Conservation (phyloP, 1,139 yeast genomes). For the Blastobotrys persicus region DNA sequence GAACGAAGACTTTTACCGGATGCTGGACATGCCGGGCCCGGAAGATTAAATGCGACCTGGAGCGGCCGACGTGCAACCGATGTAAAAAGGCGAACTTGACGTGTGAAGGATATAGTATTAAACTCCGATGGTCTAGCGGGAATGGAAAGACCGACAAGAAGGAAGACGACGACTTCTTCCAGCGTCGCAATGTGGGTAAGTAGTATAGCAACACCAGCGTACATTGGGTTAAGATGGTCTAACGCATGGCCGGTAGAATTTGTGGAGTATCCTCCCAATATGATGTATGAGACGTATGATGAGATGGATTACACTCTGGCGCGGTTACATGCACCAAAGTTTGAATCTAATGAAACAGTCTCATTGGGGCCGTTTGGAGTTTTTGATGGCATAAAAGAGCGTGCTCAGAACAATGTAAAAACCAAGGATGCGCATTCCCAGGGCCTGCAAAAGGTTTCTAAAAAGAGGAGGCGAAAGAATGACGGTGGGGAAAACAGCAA, state of each 20-base stretch:
- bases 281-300: slow-evolving; percentile 67
- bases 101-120: slow-evolving; percentile 83
- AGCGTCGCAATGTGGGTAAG: slow-evolving; percentile 54
- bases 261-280: slow-evolving; percentile 61
- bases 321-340: slow-evolving; percentile 53
- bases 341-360: slow-evolving; percentile 51
- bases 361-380: slow-evolving; percentile 83
- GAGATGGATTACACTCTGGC: slow-evolving; percentile 77
- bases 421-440: slow-evolving; percentile 2
- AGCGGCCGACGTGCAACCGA: slow-evolving; percentile 51
- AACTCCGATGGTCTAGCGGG: slow-evolving; percentile 66
- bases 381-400: slow-evolving; percentile 44
- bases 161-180: slow-evolving; percentile 49
- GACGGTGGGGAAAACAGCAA: not conserved
- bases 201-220: not conserved
- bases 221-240: not conserved
- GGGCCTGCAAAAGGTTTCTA: slow-evolving; percentile 7
- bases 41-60: slow-evolving; percentile 58
- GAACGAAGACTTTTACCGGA: slow-evolving; percentile 54
- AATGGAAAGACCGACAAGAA: slow-evolving; percentile 16
- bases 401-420: not conserved
- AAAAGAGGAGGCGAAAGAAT: slow-evolving; percentile 3
- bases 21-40: slow-evolving; percentile 64
- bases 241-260: too few species aligned
- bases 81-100: slow-evolving; percentile 55